Base-by-base conservation (phyloP, 164 flowering plant genomes). In the Nelumbo lutea region DNA sequence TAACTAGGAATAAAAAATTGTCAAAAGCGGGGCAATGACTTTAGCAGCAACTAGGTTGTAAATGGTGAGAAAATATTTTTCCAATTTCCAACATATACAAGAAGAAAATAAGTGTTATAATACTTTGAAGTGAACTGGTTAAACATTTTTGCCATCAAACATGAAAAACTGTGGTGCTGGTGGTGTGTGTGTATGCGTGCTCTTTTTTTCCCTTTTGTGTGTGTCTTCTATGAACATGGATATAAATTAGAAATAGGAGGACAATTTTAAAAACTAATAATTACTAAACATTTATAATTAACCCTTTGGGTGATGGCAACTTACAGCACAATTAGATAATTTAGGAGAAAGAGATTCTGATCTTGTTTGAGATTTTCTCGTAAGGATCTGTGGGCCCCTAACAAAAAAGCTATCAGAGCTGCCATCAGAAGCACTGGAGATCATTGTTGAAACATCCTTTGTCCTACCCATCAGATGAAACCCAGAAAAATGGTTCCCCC, bases 401-500 rank as follows among this genome's bases (percentile, higher is more conserved):
- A 82, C 77, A 80, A 93, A 93, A 79, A 90, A 90, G 80, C 97
- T 93, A 58, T 78, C 75, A 50, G 88, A 89, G 59, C 80, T 74
- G 65, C 69, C 78, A 64, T 73, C 79, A 55, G 71, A 68, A 63
- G 77, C 63, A 72, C 59, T 73, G 46, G 81, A 72, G 47, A 70
- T 76, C 72, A 72, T 61, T 53, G 76, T 44, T 39, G 79, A 75
- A 39, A 42, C 65, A 65, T 74, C 80, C 42, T 62, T 76, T 13
- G 76, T 70, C 72, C 67, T 67, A 68, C 68, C 78, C 67, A 67
- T 62, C 38, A 80, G 67, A 66, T 79, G 77, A 67, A 81, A 76
- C 55, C 81, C 85, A 71, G 83, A 85, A 50, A 91, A 79, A 79
- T 89, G 96, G 73, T 87, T 86, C 57, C 91, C 98, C 98, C 97